Evolutionary conservation across 2,329 filamentous ascomycete species (phyloP), one percentile per base, ranked within the genome.

Genomic region (Alternaria triticimaculans): DNA sequence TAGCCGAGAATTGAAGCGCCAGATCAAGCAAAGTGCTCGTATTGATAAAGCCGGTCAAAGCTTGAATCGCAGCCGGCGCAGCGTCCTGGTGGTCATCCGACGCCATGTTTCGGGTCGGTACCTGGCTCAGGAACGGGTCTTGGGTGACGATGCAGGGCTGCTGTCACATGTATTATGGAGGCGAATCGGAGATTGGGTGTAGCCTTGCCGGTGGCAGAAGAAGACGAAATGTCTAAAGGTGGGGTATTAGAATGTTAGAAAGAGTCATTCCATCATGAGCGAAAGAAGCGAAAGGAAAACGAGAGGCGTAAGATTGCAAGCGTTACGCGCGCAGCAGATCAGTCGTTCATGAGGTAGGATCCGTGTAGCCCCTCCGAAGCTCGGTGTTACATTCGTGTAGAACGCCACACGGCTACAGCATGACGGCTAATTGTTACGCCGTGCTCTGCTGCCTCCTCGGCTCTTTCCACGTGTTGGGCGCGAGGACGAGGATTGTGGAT

Each of bases 21-120:
- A 81, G 66, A 59, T 75, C 68, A 20, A 80, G 74, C 55, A 81
- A 65, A 18, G 70, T 75, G 21, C 57, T 50, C 44, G 73, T 67
- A 56, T 76, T 75, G 60, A 80, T 70, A 63, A 72, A 78, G 49
- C 70, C 64, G n/a, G 76, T 79, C 43, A 81, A 71, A 26, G 77
- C 71, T 58, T 70, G 45, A 20, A 80, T 67, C 20, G 60, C 48
- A 26, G 68, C 69, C 20, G 64, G 50, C 26, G 67, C 60, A 46
- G 64, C 53, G 51, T 60, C 55, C 49, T 56, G 49, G 18, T 54
- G 44, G 44, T 63, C 45, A 33, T 51, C 57, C 41, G 62, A 55
- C 44, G 69, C 69, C 73, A 75, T 75, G 57, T 60, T 54, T 53
- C 49, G 55, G 44, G 30, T 46, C 61, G 50, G 58, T 58, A 48